phyloP scores from a whole-genome alignment of 176 grass and related monocot genomes.

The Phyllostachys edulis region DNA sequence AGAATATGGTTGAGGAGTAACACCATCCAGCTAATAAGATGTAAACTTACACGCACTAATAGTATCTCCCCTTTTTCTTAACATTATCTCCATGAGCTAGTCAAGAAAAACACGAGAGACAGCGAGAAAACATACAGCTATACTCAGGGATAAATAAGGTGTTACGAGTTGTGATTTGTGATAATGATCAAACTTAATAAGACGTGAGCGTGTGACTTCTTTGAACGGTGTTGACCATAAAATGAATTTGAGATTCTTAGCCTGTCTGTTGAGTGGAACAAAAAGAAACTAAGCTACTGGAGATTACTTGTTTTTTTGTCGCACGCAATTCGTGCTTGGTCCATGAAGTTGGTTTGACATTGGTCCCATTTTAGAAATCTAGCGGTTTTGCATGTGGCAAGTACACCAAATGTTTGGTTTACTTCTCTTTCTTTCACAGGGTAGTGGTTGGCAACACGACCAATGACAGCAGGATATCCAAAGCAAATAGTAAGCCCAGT shows the following conservation, averaged over 20 bases:
- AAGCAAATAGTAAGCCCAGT: neutral
- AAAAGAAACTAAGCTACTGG: neutral
- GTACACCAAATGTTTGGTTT: neutral
- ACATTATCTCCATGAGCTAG: conserved; percentile 1
- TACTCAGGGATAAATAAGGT: neutral
- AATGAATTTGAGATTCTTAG: neutral
- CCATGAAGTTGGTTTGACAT: neutral
- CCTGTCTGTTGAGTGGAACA: conserved; percentile 5
- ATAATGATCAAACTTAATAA: conserved; percentile 17
- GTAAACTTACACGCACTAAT: neutral
- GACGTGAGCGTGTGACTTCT: conserved; percentile 4
- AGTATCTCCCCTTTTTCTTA: conserved; percentile 18
- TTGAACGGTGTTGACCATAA: neutral
- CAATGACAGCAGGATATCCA: neutral
- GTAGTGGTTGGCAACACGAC: neutral
- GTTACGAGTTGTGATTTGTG: neutral
- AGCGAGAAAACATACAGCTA: neutral
- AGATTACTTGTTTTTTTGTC: neutral
- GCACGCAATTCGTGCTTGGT: neutral
- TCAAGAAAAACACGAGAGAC: conserved; percentile 13
- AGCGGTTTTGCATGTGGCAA: neutral
- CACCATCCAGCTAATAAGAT: conserved; percentile 1
- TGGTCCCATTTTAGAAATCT: neutral
- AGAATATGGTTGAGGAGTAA: neutral
- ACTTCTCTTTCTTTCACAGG: neutral